Base-by-base conservation (phyloP, 371 early-diverging fungal genomes). In the Rhizomucor miehei region DNA sequence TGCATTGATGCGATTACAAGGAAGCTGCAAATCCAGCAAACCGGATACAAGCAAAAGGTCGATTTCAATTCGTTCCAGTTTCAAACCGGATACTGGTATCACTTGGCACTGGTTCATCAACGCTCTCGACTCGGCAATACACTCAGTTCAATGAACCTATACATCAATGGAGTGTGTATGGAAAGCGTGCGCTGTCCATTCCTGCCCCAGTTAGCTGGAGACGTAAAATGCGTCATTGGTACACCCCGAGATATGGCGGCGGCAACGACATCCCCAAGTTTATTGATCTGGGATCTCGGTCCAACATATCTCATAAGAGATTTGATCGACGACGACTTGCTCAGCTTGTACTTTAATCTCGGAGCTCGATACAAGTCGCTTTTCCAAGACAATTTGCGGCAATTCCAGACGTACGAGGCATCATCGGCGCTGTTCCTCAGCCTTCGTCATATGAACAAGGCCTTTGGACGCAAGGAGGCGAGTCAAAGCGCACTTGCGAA, bases 401-500 rank as follows among this genome's bases (percentile, higher is more conserved):
- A 85, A 54, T 89, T 88, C 57, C 86, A 85, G 56, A 86, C 87
- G 0, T 84, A 86, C 34, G 85, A 85, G 59, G 82, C 85, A 0
- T 80, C 84, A 0, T 80, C 85, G 0, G 66, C 82, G 0, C 53
- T 87, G 0, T 79, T 80, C 59, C 59, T 85, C 51, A 79, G 67
- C 17, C 53, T 81, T 4, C 70, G 79, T n/a, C 71, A 66, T 13
- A 66, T 75, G 19, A 66, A 71, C n/a, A 68, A 65, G 39, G 12
- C 57, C 3, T 53, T 63, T 12, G 52, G 62, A 11, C 60, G 60
- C 25, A 56, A 62, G 1, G 71, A 62, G 48, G 59, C 68, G 21
- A 70, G 74, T 35, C 77, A 80, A 38, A 65, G 62, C 3, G 64
- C 76, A 25, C 58, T 86, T 8, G 68, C 79, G 45, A 81, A 73